Percentiles rank a stretch among this genome's conserved stretches.
Conservation (phyloP, 768 basidiomycete species). For the Sutorius australiensis region DNA sequence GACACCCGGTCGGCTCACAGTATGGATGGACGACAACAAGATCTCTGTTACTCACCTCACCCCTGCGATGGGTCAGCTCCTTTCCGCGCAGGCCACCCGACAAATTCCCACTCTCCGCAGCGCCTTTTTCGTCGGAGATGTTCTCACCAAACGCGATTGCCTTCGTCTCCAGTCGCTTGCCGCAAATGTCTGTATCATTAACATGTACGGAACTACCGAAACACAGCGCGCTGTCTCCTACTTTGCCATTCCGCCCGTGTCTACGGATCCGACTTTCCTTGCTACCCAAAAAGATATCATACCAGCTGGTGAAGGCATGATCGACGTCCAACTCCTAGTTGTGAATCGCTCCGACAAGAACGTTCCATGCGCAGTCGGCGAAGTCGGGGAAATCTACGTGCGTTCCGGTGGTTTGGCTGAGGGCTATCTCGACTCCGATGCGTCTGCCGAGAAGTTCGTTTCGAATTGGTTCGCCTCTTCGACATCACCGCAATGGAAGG, state of each 20-base stretch:
- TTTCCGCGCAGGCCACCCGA: constrained; percentile 79
- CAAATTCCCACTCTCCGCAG: constrained; percentile 84
- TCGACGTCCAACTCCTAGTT: constrained; percentile 94
- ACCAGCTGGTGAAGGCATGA: constrained; percentile 96
- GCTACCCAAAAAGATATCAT: constrained; percentile 95
- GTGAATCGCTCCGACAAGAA: constrained; percentile 87
- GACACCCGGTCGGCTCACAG: constrained; percentile 91
- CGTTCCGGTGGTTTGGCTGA: constrained; percentile 94
- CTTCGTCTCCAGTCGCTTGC: constrained; percentile 91
- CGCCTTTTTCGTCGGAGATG: constrained; percentile 99
- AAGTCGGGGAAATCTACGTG: constrained; percentile 98
- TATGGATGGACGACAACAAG: constrained; percentile 94
- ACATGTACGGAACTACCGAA: constrained; percentile 99
- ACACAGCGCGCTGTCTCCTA: constrained; percentile 99
- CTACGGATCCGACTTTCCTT: constrained; percentile 84
- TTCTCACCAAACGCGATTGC: constrained; percentile 97
- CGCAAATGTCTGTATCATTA: constrained; percentile 88
- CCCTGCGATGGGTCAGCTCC: constrained; percentile 97
- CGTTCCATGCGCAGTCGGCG: constrained; percentile 87
- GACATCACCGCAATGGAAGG: constrained; percentile 47
- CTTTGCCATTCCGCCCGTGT: constrained; percentile 84
- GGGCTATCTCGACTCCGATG: constrained; percentile 82
- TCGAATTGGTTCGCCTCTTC: constrained; percentile 81
- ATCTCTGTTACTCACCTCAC: constrained; percentile 98
- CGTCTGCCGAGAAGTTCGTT: constrained; percentile 90